phyloP scores from a whole-genome alignment of 768 basidiomycete species.

The Heimioporus sp. region DNA sequence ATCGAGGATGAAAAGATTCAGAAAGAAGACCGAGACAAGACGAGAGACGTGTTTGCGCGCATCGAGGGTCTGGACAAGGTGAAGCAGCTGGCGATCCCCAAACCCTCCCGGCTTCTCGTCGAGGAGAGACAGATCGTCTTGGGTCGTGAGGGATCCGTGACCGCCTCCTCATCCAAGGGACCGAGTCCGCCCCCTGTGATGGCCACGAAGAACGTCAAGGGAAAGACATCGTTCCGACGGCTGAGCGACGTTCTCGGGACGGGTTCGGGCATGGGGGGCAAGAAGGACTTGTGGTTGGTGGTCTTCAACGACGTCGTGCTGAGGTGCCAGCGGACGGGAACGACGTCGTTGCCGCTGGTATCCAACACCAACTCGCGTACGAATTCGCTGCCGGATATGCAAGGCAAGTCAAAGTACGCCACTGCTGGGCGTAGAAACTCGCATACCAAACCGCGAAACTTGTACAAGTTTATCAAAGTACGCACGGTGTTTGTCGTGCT shows the following conservation, averaged over 20 bases:
- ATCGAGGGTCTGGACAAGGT: conserved; percentile 96
- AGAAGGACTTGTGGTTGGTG: conserved; percentile 92
- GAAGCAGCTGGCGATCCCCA: conserved; percentile 87
- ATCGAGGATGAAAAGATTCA: conserved; percentile 99
- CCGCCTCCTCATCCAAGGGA: conserved; percentile 21
- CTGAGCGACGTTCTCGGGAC: conserved; percentile 84
- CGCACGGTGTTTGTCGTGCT: conserved; percentile 15
- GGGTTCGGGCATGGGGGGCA: conserved; percentile 53
- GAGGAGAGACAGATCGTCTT: conserved; percentile 65
- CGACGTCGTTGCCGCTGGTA: conserved; percentile 79
- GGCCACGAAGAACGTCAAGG: conserved; percentile 58
- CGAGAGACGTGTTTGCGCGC: conserved; percentile 90
- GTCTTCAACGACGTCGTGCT: conserved; percentile 95
- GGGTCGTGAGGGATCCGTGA: conserved; percentile 26
- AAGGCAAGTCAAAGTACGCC: conserved; percentile 82
- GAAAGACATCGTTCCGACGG: conserved; percentile 85
- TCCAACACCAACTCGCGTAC: conserved; percentile 65
- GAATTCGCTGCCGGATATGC: conserved; percentile 78
- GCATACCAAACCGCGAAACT: conserved; percentile 81
- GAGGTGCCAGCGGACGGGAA: conserved; percentile 87
- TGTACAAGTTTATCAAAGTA: conserved; percentile 93
- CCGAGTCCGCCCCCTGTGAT: conserved; percentile 37
- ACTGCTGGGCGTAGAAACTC: conserved; percentile 74
- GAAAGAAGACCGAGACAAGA: conserved; percentile 94
- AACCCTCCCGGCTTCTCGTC: conserved; percentile 83